These are phyloP conservation scores for Glycyrrhiza uralensis DNA, from an alignment of 306 rosid species.

Conservation along the genomic window DNA sequence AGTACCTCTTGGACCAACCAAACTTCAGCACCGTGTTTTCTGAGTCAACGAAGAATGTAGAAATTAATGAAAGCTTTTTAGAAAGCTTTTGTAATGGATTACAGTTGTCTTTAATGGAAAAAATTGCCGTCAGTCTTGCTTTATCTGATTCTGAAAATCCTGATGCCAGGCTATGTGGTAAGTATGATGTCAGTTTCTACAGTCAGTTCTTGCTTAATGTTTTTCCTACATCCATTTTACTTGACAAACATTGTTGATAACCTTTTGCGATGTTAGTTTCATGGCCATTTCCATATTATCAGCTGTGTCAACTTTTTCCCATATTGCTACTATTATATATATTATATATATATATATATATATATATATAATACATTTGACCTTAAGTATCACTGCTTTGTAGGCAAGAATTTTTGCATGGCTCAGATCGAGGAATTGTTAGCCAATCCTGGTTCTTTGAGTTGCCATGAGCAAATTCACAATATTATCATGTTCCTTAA, in stretches of 20 bases:
- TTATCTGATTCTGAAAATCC: conserved; percentile 82
- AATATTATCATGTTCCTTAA: conserved; percentile 73
- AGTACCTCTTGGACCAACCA: conserved; percentile 68
- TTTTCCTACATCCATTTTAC: background rate
- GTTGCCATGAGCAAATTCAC: conserved; percentile 69
- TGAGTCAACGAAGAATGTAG: conserved; percentile 63
- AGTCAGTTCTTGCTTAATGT: conserved; percentile 1
- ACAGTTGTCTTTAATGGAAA: conserved; percentile 66
- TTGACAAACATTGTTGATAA: background rate
- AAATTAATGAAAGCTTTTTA: conserved; percentile 60
- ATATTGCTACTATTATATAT: background rate
- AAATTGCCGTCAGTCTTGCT: conserved; percentile 77
- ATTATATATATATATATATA: background rate
- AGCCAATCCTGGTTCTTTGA: conserved; percentile 52
- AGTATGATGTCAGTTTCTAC: conserved; percentile 28
- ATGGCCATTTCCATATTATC: background rate
- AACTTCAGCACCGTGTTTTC: conserved; percentile 81
- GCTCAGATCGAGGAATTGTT: conserved; percentile 76
- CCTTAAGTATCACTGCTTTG: conserved; percentile 16
- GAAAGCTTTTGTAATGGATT: conserved; percentile 57
- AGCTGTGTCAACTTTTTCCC: background rate
- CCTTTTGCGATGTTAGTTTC: background rate
- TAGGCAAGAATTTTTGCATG: conserved; percentile 86
- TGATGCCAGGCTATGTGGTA: conserved; percentile 70
- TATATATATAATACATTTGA: too few relatives aligned